Conservation (phyloP, 2,329 filamentous ascomycete species). For the Penicillium concentricum region DNA sequence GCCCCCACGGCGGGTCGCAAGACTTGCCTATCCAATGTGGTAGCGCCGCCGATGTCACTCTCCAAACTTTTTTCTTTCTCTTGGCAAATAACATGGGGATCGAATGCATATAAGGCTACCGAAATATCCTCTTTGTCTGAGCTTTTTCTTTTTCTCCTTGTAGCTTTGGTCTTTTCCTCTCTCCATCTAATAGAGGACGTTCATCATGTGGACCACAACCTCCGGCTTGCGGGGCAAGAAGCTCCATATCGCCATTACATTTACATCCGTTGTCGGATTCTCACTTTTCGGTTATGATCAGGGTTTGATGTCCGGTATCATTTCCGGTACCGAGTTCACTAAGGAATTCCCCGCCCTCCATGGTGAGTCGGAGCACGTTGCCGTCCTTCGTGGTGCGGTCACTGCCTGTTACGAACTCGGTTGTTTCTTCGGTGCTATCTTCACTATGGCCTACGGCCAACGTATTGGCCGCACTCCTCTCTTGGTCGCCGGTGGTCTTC, state of each 20-base stretch:
- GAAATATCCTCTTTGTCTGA: not conserved
- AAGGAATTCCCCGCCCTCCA: constrained; percentile 23
- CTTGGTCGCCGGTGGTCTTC: constrained; percentile 55
- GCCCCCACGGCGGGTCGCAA: constrained; percentile 9
- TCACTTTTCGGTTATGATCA: constrained; percentile 48
- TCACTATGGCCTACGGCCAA: constrained; percentile 31
- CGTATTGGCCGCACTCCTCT: constrained; percentile 39
- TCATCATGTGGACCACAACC: constrained; percentile 33
- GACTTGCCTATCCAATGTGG: constrained; percentile 3
- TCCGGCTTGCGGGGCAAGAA: constrained; percentile 27
- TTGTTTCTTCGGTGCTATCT: constrained; percentile 36
- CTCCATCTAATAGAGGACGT: constrained; percentile 1
- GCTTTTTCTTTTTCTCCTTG: not conserved
- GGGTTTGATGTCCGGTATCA: constrained; percentile 36
- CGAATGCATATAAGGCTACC: constrained; percentile 1
- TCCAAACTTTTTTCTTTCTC: not conserved
- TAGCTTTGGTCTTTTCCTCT: constrained; percentile 1
- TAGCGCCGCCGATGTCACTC: constrained; percentile 10
- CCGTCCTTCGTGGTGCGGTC: constrained; percentile 53
- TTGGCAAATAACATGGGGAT: constrained; percentile 1
- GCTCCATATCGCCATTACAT: constrained; percentile 24
- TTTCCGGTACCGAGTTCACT: constrained; percentile 28
- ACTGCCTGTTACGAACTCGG: constrained; percentile 55
- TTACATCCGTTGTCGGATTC: constrained; percentile 50
- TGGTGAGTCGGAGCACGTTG: constrained; percentile 18